phyloP scores from a whole-genome alignment of 2,329 filamentous ascomycete species.

The Venturiaceae sp. region DNA sequence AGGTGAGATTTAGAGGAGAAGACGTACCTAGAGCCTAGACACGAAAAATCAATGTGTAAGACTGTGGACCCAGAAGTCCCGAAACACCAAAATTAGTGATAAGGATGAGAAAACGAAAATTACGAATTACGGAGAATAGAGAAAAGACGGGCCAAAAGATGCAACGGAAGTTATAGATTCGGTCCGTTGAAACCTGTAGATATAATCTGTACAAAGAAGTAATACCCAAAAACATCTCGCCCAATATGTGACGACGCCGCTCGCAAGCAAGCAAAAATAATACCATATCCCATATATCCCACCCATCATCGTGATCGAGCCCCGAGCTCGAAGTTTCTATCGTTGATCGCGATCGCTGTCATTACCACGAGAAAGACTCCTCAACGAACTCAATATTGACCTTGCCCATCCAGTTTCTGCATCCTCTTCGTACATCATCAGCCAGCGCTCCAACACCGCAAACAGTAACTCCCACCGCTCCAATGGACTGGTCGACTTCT shows the following conservation, averaged over 20 bases:
- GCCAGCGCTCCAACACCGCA: slow-evolving; percentile 66
- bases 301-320: background rate
- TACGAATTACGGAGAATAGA: too few relatives aligned
- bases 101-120: too few relatives aligned
- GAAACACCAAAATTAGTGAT: too few relatives aligned
- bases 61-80: too few relatives aligned
- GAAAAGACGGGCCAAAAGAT: too few relatives aligned
- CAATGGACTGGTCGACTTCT: slow-evolving; percentile 73
- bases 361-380: slow-evolving; percentile 61
- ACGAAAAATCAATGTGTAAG: too few relatives aligned
- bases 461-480: slow-evolving; percentile 80
- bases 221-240: too few relatives aligned
- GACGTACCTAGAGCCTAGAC: too few relatives aligned
- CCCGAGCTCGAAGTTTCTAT: too few relatives aligned
- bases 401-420: slow-evolving; percentile 52
- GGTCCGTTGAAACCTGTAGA: background rate
- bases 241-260: background rate
- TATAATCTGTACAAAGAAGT: background rate
- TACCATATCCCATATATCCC: background rate
- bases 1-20: too few relatives aligned
- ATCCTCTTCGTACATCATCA: slow-evolving; percentile 63
- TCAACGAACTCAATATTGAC: slow-evolving; percentile 70
- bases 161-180: background rate
- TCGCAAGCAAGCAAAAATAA: background rate
- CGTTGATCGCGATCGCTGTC: background rate